These are phyloP conservation scores for Fusarium sp. DNA, from an alignment of 2,329 filamentous ascomycete species.

Conservation along the genomic window DNA sequence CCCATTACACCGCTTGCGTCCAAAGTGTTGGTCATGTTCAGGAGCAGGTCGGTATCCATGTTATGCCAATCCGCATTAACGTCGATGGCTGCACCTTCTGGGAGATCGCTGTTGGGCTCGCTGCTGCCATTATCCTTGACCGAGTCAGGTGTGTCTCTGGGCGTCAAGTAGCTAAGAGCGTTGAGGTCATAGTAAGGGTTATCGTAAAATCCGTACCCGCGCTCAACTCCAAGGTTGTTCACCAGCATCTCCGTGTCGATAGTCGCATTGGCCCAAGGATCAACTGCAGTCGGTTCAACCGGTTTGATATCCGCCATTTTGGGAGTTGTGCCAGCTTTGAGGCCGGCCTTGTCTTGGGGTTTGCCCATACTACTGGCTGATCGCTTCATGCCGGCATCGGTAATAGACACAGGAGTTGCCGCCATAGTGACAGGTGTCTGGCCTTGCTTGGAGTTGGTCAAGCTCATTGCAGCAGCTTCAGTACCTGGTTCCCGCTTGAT, in stretches of 20 bases:
- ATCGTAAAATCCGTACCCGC: constrained; percentile 48
- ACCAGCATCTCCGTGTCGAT: constrained; percentile 60
- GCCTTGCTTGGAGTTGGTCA: constrained; percentile 57
- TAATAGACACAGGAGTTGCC: constrained; percentile 61
- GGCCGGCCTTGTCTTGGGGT: constrained; percentile 47
- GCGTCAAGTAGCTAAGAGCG: constrained; percentile 65
- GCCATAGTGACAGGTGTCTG: constrained; percentile 56
- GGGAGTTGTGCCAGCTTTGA: constrained; percentile 43
- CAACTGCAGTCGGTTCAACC: constrained; percentile 34
- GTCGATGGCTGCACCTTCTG: constrained; percentile 63
- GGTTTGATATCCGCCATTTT: constrained; percentile 45
- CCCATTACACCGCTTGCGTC: constrained; percentile 24
- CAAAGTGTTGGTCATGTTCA: constrained; percentile 52
- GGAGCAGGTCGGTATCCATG: constrained; percentile 54
- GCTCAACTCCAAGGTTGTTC: constrained; percentile 48
- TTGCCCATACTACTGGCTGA: constrained; percentile 59
- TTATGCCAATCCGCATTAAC: constrained; percentile 62
- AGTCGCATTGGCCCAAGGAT: constrained; percentile 54
- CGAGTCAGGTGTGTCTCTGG: constrained; percentile 72
- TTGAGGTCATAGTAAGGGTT: constrained; percentile 52
- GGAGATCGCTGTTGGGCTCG: constrained; percentile 70
- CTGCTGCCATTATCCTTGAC: constrained; percentile 68
- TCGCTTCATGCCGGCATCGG: constrained; percentile 61
- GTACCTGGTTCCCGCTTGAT: constrained; percentile 49
- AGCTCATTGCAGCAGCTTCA: constrained; percentile 51